A percentile compares a stretch with the other conserved stretches of the same genome.
These are phyloP conservation scores for Mrakiaceae sp. DNA, from an alignment of 1,284 basidiomycete genomes.

Conservation along the genomic window DNA sequence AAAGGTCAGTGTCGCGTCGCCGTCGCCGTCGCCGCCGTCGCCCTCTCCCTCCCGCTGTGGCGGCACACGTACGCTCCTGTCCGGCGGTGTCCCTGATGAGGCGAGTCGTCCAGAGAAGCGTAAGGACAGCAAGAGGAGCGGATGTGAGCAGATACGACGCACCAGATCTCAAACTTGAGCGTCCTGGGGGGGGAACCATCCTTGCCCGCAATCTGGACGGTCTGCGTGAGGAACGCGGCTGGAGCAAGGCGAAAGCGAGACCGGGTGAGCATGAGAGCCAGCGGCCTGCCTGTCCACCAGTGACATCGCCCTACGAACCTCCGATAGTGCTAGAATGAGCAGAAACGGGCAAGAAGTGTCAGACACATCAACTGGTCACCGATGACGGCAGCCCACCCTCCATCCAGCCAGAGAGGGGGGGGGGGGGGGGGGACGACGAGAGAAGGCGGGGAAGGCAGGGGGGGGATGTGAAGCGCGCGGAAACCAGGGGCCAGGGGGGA, in stretches of 20 bases:
- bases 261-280: not conserved
- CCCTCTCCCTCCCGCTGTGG: not conserved
- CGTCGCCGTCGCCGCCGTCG: not conserved
- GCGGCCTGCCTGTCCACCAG: not conserved
- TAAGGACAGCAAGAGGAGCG: not conserved
- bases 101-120: too few species aligned
- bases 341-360: not conserved
- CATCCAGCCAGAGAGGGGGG: too few species aligned
- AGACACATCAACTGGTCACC: too few species aligned
- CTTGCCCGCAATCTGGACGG: slow-evolving; percentile 78
- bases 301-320: slow-evolving; percentile 39
- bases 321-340: slow-evolving; percentile 56
- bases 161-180: slow-evolving; percentile 97
- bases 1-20: not conserved
- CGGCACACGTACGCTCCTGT: slow-evolving; percentile 47
- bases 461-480: not conserved
- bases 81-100: slow-evolving; percentile 71
- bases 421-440: not conserved
- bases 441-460: not conserved
- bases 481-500: not conserved
- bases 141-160: slow-evolving; percentile 11
- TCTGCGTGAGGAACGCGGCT: slow-evolving; percentile 96
- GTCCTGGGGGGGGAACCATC: slow-evolving; percentile 30
- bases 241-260: slow-evolving; percentile 18
- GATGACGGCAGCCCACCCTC: too few species aligned